Evolutionary conservation across 1,284 basidiomycete species (phyloP), one percentile per base, ranked within the genome.

Genomic region (Moesziomyces aphidis): DNA sequence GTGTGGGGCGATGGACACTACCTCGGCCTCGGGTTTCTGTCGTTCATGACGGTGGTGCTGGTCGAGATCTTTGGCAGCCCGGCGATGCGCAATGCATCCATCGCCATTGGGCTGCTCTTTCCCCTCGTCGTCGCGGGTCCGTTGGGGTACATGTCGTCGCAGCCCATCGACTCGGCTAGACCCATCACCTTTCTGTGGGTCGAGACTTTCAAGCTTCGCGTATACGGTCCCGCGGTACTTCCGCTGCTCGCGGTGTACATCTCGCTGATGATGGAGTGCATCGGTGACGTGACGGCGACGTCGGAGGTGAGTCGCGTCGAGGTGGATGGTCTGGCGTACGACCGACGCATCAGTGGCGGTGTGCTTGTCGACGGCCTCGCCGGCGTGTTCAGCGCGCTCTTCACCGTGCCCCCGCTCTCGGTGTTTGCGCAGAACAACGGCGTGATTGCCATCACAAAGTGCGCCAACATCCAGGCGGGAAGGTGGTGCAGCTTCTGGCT

Each of bases 251-350:
- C 92, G 0, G 91, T 94, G 1, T 94, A 94, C 83, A 86, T 81
- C 22, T 60, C 60, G 28, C 64, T 79, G 19, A 89, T 91, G 2
- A 91, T 93, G 90, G 93, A 94, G 84, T 91, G 92, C 5, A 93
- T 93, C 52, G 93, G 93, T 1, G 93, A 94, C 78, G 91, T 94
- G 75, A 93, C 93, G 0, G 92, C 93, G 0, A 91, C 91, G 5
- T 90, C 91, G 1, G 93, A 95, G 83, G 91, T 93, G 4, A 93
- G 91, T 2, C 88, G 89, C 11, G 87, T 92, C 42, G 77, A 77
- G 22, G 83, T 85, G 34, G 65, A 69, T 15, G 83, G 82, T 3
- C 46, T 67, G 6, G 59, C 72, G 3, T 94, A 93, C 83, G 92
- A 94, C 83, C 88, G 89, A 1, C 88, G 93, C 9, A 91, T 94